Evolutionary conservation across 768 basidiomycete genomes (phyloP).

Genomic region (Trametes cinnabarina): DNA sequence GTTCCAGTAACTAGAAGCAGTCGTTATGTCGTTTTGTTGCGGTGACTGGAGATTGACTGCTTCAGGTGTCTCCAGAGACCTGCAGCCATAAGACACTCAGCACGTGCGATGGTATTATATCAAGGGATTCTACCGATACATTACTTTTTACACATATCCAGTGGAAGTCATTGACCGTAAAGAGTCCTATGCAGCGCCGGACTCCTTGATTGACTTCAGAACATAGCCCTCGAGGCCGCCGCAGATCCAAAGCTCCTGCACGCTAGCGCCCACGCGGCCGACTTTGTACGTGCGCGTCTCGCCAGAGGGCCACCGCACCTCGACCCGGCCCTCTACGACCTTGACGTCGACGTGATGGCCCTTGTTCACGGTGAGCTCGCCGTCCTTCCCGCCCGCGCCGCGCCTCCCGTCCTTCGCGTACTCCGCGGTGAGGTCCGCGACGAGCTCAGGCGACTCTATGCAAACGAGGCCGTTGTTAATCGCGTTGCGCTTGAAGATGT

Average conservation of each 20-base stretch:
- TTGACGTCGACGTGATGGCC: slow-evolving; percentile 59
- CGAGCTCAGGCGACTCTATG: slow-evolving; percentile 87
- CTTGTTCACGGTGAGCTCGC: slow-evolving; percentile 81
- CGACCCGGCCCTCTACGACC: slow-evolving; percentile 48
- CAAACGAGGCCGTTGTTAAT: slow-evolving; percentile 99
- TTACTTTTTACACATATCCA: background rate
- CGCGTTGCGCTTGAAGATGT: slow-evolving; percentile 98
- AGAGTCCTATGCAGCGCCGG: background rate
- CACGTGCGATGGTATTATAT: too few species aligned
- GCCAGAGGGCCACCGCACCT: slow-evolving; percentile 35
- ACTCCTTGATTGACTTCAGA: slow-evolving; percentile 57
- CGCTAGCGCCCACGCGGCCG: slow-evolving; percentile 83
- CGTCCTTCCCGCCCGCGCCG: slow-evolving; percentile 74
- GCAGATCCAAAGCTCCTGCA: slow-evolving; percentile 97
- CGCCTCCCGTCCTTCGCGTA: slow-evolving; percentile 75
- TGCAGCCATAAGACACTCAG: too few species aligned
- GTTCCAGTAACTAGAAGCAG: too few species aligned
- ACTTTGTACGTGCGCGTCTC: slow-evolving; percentile 57
- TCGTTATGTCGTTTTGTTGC: too few species aligned
- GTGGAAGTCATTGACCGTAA: background rate
- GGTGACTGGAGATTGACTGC: too few species aligned
- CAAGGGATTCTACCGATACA: background rate
- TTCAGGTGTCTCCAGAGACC: too few species aligned
- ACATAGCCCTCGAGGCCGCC: slow-evolving; percentile 94
- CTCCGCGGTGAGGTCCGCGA: slow-evolving; percentile 72